These are phyloP conservation scores for Phaseolus coccineus DNA, from an alignment of 331 rosid species.

Conservation along the genomic window DNA sequence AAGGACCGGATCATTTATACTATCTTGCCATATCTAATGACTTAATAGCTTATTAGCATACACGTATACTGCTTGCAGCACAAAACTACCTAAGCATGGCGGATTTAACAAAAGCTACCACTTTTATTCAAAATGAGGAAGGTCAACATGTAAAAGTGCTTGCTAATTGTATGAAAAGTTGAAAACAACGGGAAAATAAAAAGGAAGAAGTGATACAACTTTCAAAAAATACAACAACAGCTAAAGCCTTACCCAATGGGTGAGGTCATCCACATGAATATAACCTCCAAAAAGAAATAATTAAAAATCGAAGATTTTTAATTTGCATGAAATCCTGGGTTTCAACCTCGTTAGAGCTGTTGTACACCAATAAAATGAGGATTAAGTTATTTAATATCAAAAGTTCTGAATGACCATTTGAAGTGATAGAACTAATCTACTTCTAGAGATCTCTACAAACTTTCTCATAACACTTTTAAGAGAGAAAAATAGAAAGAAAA, in stretches of 20 bases:
- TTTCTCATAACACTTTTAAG: too few relatives aligned
- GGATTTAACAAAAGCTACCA: not conserved
- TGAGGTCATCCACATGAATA: not conserved
- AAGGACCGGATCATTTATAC: constrained; percentile 18
- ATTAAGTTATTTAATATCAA: not conserved
- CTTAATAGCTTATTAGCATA: constrained; percentile 7
- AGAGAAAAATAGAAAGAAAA: too few relatives aligned
- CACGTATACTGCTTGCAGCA: not conserved
- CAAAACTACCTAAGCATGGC: not conserved
- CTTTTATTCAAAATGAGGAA: constrained; percentile 2
- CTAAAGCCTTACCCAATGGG: not conserved
- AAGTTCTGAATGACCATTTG: not conserved
- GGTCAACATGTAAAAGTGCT: not conserved
- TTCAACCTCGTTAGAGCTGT: not conserved
- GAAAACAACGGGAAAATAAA: not conserved
- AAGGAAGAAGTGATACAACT: not conserved
- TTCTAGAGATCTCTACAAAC: too few relatives aligned
- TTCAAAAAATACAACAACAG: not conserved
- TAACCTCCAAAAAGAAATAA: not conserved
- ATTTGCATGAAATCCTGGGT: not conserved
- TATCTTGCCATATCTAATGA: constrained; percentile 25
- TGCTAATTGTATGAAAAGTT: not conserved
- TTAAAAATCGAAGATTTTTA: not conserved
- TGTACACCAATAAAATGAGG: not conserved
- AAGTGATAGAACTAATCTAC: not conserved